These are phyloP conservation scores for Vachellia pachyceras DNA, from an alignment of 306 rosid genomes.

Conservation along the genomic window DNA sequence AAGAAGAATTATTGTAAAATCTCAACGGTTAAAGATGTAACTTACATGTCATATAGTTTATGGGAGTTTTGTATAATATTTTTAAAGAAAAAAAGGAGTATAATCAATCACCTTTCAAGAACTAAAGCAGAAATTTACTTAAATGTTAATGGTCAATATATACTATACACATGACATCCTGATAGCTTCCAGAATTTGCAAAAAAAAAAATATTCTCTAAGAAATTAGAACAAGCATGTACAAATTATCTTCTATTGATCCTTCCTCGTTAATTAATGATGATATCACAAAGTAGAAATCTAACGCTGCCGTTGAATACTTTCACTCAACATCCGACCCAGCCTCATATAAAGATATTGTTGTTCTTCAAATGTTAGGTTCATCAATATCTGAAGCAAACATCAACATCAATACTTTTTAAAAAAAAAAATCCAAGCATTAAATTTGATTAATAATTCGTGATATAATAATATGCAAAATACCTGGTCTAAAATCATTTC, in stretches of 20 bases:
- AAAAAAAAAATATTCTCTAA: constrained; percentile 43
- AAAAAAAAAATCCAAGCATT: neutral
- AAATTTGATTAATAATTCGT: neutral
- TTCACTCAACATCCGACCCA: constrained; percentile 73
- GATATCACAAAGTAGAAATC: constrained; percentile 38
- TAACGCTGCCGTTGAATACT: constrained; percentile 53
- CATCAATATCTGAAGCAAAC: constrained; percentile 68
- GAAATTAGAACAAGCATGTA: constrained; percentile 46
- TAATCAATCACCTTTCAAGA: no score
- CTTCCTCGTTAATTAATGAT: constrained; percentile 14
- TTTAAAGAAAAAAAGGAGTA: no score
- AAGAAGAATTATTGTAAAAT: no score
- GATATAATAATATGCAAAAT: constrained; percentile 28
- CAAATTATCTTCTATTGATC: constrained; percentile 35
- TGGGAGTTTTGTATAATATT: no score
- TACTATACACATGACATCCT: constrained; percentile 57
- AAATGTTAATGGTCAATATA: constrained; percentile 27
- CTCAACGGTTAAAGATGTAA: no score
- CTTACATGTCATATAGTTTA: no score
- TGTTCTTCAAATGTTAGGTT: constrained; percentile 84
- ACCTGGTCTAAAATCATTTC: constrained; percentile 92
- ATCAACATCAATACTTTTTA: constrained; percentile 13
- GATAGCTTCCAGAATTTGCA: constrained; percentile 40
- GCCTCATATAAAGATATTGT: constrained; percentile 67
- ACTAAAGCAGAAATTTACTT: no score